These are phyloP conservation scores for Monosporascus sp. DNA, from an alignment of 2,329 filamentous ascomycete species.

Conservation along the genomic window DNA sequence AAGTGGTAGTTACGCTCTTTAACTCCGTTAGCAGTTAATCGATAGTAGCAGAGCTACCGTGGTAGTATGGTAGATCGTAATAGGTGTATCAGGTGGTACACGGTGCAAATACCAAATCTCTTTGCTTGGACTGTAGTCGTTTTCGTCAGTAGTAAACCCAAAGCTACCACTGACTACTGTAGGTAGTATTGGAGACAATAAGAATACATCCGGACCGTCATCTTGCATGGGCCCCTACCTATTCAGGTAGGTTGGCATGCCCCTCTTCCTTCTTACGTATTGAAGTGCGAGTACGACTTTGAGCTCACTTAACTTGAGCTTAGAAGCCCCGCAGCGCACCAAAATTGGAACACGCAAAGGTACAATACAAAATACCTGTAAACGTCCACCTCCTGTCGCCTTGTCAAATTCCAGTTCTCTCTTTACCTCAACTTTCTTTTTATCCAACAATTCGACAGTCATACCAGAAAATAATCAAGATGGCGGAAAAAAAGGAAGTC, in stretches of 20 bases:
- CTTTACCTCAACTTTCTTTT: background rate
- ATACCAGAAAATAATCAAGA: slow-evolving; percentile 1
- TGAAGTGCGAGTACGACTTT: background rate
- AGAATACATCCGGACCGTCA: no score
- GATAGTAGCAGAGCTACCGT: no score
- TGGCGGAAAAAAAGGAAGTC: slow-evolving; percentile 15
- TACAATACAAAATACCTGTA: background rate
- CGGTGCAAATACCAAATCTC: no score
- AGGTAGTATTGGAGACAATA: no score
- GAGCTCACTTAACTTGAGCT: background rate
- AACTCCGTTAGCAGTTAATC: no score
- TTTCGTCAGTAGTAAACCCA: no score
- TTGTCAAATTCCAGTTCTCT: background rate
- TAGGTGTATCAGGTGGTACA: no score
- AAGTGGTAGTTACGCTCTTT: no score
- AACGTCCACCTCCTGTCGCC: background rate
- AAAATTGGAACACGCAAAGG: background rate
- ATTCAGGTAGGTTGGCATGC: background rate
- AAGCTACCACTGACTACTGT: no score
- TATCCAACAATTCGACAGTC: background rate
- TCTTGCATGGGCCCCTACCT: no score
- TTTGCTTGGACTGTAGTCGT: no score
- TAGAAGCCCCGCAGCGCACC: background rate
- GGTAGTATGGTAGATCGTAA: no score
- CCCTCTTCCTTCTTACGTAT: background rate